phyloP scores from a whole-genome alignment of 1,139 yeast genomes.

The Suhomyces bolitotheri region DNA sequence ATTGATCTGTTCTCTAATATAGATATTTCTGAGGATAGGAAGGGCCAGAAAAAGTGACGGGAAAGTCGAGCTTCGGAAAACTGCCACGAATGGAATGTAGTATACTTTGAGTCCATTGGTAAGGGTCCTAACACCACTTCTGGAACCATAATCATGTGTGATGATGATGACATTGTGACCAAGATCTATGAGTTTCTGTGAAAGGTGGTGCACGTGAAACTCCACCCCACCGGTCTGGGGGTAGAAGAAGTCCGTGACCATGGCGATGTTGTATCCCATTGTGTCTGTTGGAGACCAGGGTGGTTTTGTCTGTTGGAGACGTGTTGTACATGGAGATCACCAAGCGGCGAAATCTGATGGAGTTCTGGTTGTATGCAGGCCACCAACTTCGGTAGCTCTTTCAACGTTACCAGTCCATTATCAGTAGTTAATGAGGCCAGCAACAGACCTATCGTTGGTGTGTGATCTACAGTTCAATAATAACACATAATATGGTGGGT shows the following conservation, averaged over 20 bases:
- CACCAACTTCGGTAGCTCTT: too few relatives aligned
- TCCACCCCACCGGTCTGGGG: slow-evolving; percentile 99
- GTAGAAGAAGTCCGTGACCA: slow-evolving; percentile 96
- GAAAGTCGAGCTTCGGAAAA: slow-evolving; percentile 79
- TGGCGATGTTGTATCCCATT: slow-evolving; percentile 50
- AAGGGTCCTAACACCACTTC: slow-evolving; percentile 78
- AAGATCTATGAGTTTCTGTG: slow-evolving; percentile 72
- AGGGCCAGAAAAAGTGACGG: slow-evolving; percentile 90
- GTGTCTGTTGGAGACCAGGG: slow-evolving; percentile 10
- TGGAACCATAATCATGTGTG: slow-evolving; percentile 82
- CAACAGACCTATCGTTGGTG: too few relatives aligned
- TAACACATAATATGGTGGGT: too few relatives aligned
- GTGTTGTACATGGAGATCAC: not conserved
- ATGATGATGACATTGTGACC: slow-evolving; percentile 93
- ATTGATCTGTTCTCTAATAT: slow-evolving; percentile 80
- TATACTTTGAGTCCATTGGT: slow-evolving; percentile 93
- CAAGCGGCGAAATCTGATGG: not conserved
- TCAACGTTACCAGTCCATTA: too few relatives aligned
- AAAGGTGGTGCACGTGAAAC: slow-evolving; percentile 81
- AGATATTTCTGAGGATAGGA: slow-evolving; percentile 81
- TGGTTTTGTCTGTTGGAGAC: slow-evolving; percentile 7
- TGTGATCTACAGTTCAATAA: too few relatives aligned
- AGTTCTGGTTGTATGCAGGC: too few relatives aligned
- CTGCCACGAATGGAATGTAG: slow-evolving; percentile 78
- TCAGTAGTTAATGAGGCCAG: too few relatives aligned